A percentile compares a stretch with the other conserved stretches of the same genome.
These are phyloP conservation scores for Diatrype stigma DNA, from an alignment of 2,329 filamentous ascomycete genomes.

Conservation along the genomic window DNA sequence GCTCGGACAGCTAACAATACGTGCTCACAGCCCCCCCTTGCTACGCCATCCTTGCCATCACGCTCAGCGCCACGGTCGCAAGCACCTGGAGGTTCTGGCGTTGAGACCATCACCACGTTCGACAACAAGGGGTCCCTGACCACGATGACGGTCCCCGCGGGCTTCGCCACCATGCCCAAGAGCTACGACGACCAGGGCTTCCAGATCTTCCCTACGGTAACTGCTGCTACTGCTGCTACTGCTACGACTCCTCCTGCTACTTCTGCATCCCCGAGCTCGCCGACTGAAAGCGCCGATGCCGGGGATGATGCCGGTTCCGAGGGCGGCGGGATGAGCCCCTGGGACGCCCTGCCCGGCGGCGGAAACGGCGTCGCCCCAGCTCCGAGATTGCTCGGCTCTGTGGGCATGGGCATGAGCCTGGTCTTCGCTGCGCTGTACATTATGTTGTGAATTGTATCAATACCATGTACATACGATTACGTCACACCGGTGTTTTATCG, in stretches of 20 bases:
- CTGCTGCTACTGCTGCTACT: conserved; percentile 1
- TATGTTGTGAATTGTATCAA: background rate
- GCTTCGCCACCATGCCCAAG: conserved; percentile 29
- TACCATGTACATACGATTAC: background rate
- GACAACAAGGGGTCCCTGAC: conserved; percentile 47
- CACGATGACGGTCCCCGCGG: conserved; percentile 35
- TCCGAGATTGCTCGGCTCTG: background rate
- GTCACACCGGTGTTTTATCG: background rate
- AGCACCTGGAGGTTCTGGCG: conserved; percentile 31
- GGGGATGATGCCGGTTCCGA: background rate
- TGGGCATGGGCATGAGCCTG: background rate
- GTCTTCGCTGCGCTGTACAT: background rate
- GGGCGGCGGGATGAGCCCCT: background rate
- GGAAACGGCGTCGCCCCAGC: background rate
- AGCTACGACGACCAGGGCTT: conserved; percentile 43
- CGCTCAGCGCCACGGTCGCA: conserved; percentile 41
- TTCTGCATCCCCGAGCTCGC: no score
- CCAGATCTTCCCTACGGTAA: conserved; percentile 29
- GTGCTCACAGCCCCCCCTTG: conserved; percentile 32
- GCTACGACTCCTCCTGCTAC: no score
- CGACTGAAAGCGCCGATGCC: background rate
- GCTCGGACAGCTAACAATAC: conserved; percentile 17
- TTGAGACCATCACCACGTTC: conserved; percentile 42
- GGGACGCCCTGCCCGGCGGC: background rate
- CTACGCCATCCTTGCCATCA: conserved; percentile 43